Evolutionary conservation across 768 basidiomycete species (phyloP).

Genomic region (Pulveroboletus frians): DNA sequence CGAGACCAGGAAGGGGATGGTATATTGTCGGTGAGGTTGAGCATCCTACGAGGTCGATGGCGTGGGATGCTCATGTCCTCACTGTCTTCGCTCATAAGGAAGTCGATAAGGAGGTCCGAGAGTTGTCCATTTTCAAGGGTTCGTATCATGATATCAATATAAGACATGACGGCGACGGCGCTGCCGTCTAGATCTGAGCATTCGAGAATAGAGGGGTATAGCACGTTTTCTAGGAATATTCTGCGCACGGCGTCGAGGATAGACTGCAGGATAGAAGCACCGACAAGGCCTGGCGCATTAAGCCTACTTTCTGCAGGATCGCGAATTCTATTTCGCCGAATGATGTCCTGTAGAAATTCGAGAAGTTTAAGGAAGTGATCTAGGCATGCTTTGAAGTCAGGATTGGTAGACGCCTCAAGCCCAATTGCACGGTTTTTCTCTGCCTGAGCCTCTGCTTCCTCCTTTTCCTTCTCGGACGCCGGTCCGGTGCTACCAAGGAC

Average conservation of each 20-base stretch:
- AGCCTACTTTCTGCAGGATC: constrained; percentile 32
- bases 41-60: constrained; percentile 38
- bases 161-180: constrained; percentile 92
- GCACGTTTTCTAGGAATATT: constrained; percentile 87
- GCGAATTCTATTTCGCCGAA: constrained; percentile 57
- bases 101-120: constrained; percentile 66
- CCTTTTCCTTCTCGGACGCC: constrained; percentile 53
- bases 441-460: constrained; percentile 46
- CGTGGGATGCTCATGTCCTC: constrained; percentile 52
- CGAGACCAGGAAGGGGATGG: constrained; percentile 36
- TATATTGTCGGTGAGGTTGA: constrained; percentile 34
- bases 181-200: constrained; percentile 93
- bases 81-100: constrained; percentile 82
- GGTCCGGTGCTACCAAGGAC: constrained; percentile 59
- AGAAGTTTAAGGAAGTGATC: constrained; percentile 88
- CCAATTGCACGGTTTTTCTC: constrained; percentile 57
- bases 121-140: constrained; percentile 67
- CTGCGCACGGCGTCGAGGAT: constrained; percentile 78
- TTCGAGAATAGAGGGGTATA: constrained; percentile 90
- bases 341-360: constrained; percentile 87
- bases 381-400: constrained; percentile 73
- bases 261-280: constrained; percentile 75
- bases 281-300: constrained; percentile 63
- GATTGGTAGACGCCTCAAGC: constrained; percentile 68
- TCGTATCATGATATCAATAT: constrained; percentile 83